Base-by-base conservation (phyloP, 257 asterid species). In the Solanum stenotomum region DNA sequence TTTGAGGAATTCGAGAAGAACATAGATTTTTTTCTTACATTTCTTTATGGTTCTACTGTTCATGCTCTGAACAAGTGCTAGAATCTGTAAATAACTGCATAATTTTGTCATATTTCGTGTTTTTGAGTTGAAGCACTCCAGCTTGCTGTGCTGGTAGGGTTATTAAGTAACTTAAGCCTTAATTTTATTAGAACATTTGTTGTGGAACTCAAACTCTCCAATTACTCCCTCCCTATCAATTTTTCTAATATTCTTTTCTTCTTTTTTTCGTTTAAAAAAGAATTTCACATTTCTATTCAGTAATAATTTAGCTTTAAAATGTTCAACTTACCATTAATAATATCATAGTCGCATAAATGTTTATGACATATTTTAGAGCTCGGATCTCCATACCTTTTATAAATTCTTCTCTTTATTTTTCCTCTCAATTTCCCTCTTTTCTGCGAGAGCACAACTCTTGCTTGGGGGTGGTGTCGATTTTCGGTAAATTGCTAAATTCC, bases 71-170 rank as follows among this genome's bases (percentile, higher is more conserved):
- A 27, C 18, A 44, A 27, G 40, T 81, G 67, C 68, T 46, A 27
- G 42, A 16, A 81, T 29, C 42, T 81, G 85, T 81, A 81, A 81
- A 81, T 81, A 46, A 16, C 10, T 81, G 70, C 68, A 49, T 18
- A 29, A 46, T 81, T 27, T 81, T 81, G 29, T 46, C 2, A 44
- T 25, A 5, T 9, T 79, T 25, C 38, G n/a, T 44, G 15, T 44
- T 79, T 79, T 46, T 81, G 9, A 27, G 65, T 79, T 79, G 10
- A 44, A 42, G 67, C 38, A 44, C 13, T 16, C 67, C 22, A 44
- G 40, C 16, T 15, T 16, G 13, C 65, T n/a, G 31, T 0, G 0
- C 8, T 81, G 65, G 42, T 81, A 16, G 33, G 40, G 67, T 15
- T 40, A 40, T 40, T 44, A 52, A 56, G n/a, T 37, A 18, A 16